Base-by-base conservation (phyloP, 2,329 filamentous ascomycete genomes). In the Septoria linicola region DNA sequence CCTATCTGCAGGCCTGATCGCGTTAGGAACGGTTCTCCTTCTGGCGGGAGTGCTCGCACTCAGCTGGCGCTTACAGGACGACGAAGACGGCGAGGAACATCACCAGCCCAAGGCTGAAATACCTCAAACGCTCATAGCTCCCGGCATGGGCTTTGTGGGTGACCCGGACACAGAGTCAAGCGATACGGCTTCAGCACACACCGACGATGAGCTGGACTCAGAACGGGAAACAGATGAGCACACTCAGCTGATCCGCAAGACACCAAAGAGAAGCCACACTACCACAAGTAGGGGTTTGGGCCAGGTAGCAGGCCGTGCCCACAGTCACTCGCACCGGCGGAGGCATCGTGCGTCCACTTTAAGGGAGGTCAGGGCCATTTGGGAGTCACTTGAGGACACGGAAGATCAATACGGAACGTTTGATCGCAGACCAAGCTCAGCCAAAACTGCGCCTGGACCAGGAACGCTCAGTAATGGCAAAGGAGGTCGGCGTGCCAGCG, bases 31-130 rank as follows among this genome's bases (percentile, higher is more conserved):
- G 0, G 77, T 84, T 25, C 87, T 99, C 46, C 77, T 99, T 14
- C 80, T 99, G 0, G 83, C 84, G 0, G 93, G 93, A 36, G 93
- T 99, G 1, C 77, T 97, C 13, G 90, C 90, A 34, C 77, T 99
- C 3, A 96, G 91, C 27, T 97, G 93, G 92, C 85, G 93, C 53
- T 79, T 99, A 49, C 89, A 88, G 67, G 88, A 92, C 63, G 85
- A 87, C 16, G 59, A 61, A 6, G 83, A 80, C 2, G 78, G 72
- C 25, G 79, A 80, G 40, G 80, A 84, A 66, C 64, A 64, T 73
- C 57, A 66, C 55, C 63, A 39, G 54, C 60, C 49, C 59, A 61
- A 60, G 59, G 53, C 59, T 55, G 70, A 65, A 19, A 68, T 75
- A 34, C 72, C 75, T n/a, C 70, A 81, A 66, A 89, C 87, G 1